Percentiles rank a stretch among this genome's conserved stretches.
phyloP scores from a whole-genome alignment of 2,329 filamentous ascomycete species.

The Fusarium chaquense region DNA sequence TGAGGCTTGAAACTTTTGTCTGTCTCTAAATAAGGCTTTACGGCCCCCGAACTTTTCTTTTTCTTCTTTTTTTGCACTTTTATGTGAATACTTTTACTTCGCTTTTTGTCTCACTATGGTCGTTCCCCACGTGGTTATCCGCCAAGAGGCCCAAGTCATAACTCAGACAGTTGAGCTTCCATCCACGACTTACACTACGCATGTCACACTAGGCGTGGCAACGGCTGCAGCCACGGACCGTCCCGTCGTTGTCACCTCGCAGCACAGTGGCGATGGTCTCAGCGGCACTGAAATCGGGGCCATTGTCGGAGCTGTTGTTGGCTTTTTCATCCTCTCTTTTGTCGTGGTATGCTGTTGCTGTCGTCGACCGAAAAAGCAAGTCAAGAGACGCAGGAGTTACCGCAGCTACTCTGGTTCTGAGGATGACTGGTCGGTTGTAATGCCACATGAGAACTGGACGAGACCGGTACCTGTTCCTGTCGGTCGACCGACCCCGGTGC shows the following conservation, averaged over 20 bases:
- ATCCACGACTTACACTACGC: slow-evolving; percentile 54
- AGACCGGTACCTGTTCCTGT: slow-evolving; percentile 23
- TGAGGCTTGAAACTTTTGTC: background rate
- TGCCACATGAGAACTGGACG: slow-evolving; percentile 16
- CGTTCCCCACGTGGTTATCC: slow-evolving; percentile 34
- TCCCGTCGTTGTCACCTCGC: slow-evolving; percentile 26
- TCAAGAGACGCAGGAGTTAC: slow-evolving; percentile 8
- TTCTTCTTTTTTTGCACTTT: slow-evolving; percentile 31
- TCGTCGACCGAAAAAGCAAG: slow-evolving; percentile 25
- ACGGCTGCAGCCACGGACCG: slow-evolving; percentile 26
- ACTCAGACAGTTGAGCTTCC: slow-evolving; percentile 54
- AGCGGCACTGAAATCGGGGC: slow-evolving; percentile 56
- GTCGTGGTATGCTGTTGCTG: slow-evolving; percentile 53
- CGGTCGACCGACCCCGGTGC: slow-evolving; percentile 20
- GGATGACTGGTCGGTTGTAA: slow-evolving; percentile 28
- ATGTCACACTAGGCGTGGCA: slow-evolving; percentile 50
- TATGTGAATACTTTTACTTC: slow-evolving; percentile 32
- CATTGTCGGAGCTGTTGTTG: slow-evolving; percentile 56
- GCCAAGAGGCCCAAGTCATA: slow-evolving; percentile 49
- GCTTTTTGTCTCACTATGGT: slow-evolving; percentile 25
- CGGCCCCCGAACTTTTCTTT: slow-evolving; percentile 13
- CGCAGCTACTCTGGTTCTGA: slow-evolving; percentile 35
- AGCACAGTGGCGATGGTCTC: slow-evolving; percentile 45
- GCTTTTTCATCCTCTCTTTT: slow-evolving; percentile 52
- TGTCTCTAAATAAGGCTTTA: slow-evolving; percentile 39